Evolutionary conservation across 2,329 filamentous ascomycete genomes (phyloP), one percentile per base, ranked within the genome.

Genomic region (Ceratocystis colombiana): DNA sequence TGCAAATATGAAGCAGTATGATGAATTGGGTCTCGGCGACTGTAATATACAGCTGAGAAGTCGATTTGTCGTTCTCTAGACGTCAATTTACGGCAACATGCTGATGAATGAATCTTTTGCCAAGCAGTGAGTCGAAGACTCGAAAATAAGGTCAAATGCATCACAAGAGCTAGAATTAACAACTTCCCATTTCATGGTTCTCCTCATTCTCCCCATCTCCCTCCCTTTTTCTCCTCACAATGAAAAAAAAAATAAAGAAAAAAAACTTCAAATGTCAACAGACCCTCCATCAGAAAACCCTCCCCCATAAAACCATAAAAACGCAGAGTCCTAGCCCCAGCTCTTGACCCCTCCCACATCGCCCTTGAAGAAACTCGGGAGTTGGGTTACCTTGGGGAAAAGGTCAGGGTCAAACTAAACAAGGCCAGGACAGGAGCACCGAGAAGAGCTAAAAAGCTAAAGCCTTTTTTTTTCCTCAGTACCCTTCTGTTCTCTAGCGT

Each of bases 361-460:
- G 53, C 53, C 53, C 53, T 59, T 59, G 53, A 59, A 59, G 53
- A 59, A 59, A 59, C 15, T 59, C 53, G 53, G 53, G 53, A 59
- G 25, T 59, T 59, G 53, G 17, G 28, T 59, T 59, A 33, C 53
- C 25, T 59, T 59, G 12, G 33, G 22, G 12, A 12, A n/a, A n/a
- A 50, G 17, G 53, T 46, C 37, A 62, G 20, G 61, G 37, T 45
- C 25, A 45, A 17, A 45, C 33, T 20, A 62, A 46, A 28, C 37
- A 41, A 44, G 15, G 15, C 48, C 46, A 50, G 48, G 25, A 53
- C 12, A 53, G 20, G 20, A 59, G n/a, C 20, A 48, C 17, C 25
- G 10, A 15, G 15, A 44, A 46, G 41, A 25, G 41, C 25, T 17
- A 20, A 63, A 63, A 63, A 63, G 37, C 53, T 17, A 59, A 59